Evolutionary conservation across 106 monocot species (phyloP).

Genomic region (Posidonia australis): DNA sequence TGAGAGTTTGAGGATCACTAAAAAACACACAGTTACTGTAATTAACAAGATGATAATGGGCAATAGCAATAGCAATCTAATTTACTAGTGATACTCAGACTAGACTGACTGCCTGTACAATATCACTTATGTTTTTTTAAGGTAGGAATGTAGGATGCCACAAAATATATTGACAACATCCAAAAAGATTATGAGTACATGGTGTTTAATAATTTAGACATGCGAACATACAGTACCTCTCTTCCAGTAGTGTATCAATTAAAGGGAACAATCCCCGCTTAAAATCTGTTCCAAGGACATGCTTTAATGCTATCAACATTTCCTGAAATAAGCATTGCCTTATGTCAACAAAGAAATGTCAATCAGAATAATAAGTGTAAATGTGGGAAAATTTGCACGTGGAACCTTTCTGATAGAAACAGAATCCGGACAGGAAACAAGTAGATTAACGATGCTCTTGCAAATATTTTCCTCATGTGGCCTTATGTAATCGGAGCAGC

Average conservation of each 20-base stretch:
- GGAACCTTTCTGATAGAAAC: constrained; percentile 85
- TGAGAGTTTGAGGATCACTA: too few species aligned
- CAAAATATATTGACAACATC: too few species aligned
- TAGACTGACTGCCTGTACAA: too few species aligned
- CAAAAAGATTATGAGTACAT: neutral
- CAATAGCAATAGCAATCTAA: too few species aligned
- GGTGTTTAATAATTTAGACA: neutral
- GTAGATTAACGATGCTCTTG: constrained; percentile 95
- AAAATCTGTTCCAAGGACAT: constrained; percentile 88
- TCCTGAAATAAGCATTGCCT: constrained; percentile 33
- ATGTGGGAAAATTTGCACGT: neutral
- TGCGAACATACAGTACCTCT: constrained; percentile 41
- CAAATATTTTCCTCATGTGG: constrained; percentile 94
- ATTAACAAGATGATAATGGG: too few species aligned
- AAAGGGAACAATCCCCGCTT: constrained; percentile 86
- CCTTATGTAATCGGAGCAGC: constrained; percentile 72
- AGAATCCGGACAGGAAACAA: constrained; percentile 97
- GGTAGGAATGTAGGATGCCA: too few species aligned
- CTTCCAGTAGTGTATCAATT: constrained; percentile 96
- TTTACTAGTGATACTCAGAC: too few species aligned
- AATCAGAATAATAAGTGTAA: constrained; percentile 3
- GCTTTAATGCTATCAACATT: constrained; percentile 83
- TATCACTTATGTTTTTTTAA: too few species aligned
- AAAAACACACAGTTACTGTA: too few species aligned
- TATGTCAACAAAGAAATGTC: neutral